Base-by-base conservation (phyloP, 306 rosid genomes). In the Cicer chorassanicum region DNA sequence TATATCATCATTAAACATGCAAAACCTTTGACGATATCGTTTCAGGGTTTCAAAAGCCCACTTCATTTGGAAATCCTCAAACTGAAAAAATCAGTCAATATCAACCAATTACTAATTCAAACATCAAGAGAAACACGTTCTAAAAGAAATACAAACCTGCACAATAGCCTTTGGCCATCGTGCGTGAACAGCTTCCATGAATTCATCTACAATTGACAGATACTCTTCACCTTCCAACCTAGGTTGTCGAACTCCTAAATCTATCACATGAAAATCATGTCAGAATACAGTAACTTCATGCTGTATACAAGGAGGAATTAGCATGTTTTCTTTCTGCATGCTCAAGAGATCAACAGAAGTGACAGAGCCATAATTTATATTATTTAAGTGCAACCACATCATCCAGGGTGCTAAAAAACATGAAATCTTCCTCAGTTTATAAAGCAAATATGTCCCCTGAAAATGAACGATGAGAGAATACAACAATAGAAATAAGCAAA, bases 131-230 rank as follows among this genome's bases (percentile, higher is more conserved):
- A 14, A 59, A 40, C 40, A 80, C 50, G 50, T 38, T 48, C 81
- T 73, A 73, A 78, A 77, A 82, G 76, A 74, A 78, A 79, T 42
- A 72, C 56, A 85, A 71, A 94, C 92, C 93, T 95, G 99, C 68
- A 95, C 98, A 84, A 95, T 88, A 77, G 99, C 97, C 89, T 92
- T 95, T 45, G 99, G 99, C 99, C 99, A 95, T 72, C 99, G 90
- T 69, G 92, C 87, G 54, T 77, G 73, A 80, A 91, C 96, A 34
- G 99, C 98, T 85, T 90, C 96, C 98, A 95, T 90, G 90, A 95
- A 89, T 89, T 95, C 99, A 82, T 95, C 99, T 72, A 95, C 88
- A 84, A 95, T 84, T 72, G 92, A 68, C 64, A 95, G 83, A 82
- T 95, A 95, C 81, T 95, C 98, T 76, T 95, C 97, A 78, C 98